Conservation (phyloP, 2,329 filamentous ascomycete species). For the Fusarium sororula region DNA sequence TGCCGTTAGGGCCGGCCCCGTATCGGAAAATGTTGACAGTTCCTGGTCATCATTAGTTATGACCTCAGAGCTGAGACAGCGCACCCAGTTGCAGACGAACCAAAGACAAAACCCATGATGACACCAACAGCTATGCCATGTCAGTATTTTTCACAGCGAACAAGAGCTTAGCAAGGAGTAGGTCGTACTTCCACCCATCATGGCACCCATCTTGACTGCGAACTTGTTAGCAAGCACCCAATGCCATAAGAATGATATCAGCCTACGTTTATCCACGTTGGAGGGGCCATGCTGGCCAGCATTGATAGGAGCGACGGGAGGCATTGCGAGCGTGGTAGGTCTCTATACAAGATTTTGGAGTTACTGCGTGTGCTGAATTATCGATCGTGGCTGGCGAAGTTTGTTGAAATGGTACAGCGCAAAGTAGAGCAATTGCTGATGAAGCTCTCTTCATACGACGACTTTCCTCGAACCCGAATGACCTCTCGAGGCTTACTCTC, state of each 20-base stretch:
- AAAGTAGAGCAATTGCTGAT: conserved; percentile 22
- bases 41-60: conserved; percentile 60
- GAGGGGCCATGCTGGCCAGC: conserved; percentile 59
- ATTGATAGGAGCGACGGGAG: conserved; percentile 53
- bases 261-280: conserved; percentile 64
- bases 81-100: conserved; percentile 57
- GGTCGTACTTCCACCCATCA: conserved; percentile 95
- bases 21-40: conserved; percentile 95
- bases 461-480: conserved; percentile 27
- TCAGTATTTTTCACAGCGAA: conserved; percentile 42
- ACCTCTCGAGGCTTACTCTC: conserved; percentile 16
- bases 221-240: conserved; percentile 29
- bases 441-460: conserved; percentile 32
- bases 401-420: neutral
- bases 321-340: conserved; percentile 45
- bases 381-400: neutral
- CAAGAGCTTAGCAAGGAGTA: conserved; percentile 37
- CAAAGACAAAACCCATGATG: conserved; percentile 98
- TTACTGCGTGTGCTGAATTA: neutral
- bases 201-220: conserved; percentile 85
- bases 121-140: conserved; percentile 79
- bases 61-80: neutral
- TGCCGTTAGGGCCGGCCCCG: conserved; percentile 90
- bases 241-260: conserved; percentile 8
- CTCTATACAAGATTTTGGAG: neutral